Percentiles rank a stretch among this genome's conserved stretches.
These are phyloP conservation scores for Kodamaea sagamina DNA, from an alignment of 805 yeast genomes.

Conservation along the genomic window DNA sequence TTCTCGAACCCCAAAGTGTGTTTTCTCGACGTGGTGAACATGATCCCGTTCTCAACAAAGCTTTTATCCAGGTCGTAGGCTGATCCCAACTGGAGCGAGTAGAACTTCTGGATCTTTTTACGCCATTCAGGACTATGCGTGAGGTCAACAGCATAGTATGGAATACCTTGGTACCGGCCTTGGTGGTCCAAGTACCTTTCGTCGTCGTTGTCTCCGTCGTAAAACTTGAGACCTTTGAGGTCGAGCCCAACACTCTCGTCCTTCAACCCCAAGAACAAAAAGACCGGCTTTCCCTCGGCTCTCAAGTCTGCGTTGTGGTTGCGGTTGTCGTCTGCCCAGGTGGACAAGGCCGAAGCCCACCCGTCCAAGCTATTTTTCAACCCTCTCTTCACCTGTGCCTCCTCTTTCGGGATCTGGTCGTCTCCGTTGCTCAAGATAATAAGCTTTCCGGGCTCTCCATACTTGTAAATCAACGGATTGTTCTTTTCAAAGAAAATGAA, in stretches of 20 bases:
- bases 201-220: conserved; percentile 20
- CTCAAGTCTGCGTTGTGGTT: conserved; percentile 43
- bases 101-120: conserved; percentile 32
- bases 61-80: conserved; percentile 19
- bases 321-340: conserved; percentile 37
- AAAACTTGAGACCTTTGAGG: conserved; percentile 30
- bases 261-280: conserved; percentile 48
- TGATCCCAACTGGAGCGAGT: conserved; percentile 21
- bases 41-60: conserved; percentile 17
- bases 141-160: conserved; percentile 65
- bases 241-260: conserved; percentile 48
- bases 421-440: conserved; percentile 40
- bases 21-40: conserved; percentile 38
- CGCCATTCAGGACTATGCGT: conserved; percentile 45
- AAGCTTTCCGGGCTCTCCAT: conserved; percentile 25
- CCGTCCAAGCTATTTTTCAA: conserved; percentile 18
- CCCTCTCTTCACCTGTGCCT: conserved; percentile 23
- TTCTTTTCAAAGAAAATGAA: conserved; percentile 46
- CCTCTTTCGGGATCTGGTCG: conserved; percentile 27
- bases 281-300: conserved; percentile 35
- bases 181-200: conserved; percentile 45
- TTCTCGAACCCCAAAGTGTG: conserved; percentile 37
- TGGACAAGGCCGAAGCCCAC: conserved; percentile 14
- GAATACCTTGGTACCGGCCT: conserved; percentile 57
- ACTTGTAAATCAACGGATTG: conserved; percentile 35